phyloP scores from a whole-genome alignment of 139 green algal species.

The Chlorokybus atmophyticus region DNA sequence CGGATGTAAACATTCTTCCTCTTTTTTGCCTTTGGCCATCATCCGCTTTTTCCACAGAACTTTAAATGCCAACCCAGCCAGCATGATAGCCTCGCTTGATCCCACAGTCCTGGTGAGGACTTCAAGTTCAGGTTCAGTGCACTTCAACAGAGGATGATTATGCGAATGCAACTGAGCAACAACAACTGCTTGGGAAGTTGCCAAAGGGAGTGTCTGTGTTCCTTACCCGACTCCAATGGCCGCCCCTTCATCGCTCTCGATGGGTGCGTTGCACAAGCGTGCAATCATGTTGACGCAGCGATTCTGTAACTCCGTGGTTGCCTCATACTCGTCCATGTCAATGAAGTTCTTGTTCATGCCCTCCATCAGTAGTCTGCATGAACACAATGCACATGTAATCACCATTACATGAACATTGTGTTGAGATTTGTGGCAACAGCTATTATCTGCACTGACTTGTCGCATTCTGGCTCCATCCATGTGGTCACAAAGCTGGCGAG shows the following conservation, averaged over 20 bases:
- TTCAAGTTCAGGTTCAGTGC: background rate
- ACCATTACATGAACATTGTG: no score
- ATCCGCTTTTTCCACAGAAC: no score
- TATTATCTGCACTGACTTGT: background rate
- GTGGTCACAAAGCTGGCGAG: slow-evolving; percentile 26
- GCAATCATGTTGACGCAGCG: background rate
- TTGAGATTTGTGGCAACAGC: no score
- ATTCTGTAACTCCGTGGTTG: slow-evolving; percentile 18
- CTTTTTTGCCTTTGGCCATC: background rate
- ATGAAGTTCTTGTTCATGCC: slow-evolving; percentile 1
- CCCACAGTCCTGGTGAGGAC: background rate
- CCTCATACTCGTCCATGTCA: slow-evolving; percentile 19
- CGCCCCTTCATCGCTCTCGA: no score
- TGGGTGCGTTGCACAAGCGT: background rate
- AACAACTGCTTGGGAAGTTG: background rate
- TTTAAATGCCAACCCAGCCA: slow-evolving; percentile 15
- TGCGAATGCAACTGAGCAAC: background rate
- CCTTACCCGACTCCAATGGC: no score
- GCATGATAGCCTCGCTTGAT: slow-evolving; percentile 10
- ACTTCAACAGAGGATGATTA: background rate
- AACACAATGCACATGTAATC: no score
- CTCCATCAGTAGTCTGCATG: no score
- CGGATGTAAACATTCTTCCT: background rate
- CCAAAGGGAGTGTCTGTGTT: background rate
- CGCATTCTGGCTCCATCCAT: slow-evolving; percentile 28